Evolutionary conservation across 331 rosid species (phyloP).

Genomic region (Spiraea crenata): DNA sequence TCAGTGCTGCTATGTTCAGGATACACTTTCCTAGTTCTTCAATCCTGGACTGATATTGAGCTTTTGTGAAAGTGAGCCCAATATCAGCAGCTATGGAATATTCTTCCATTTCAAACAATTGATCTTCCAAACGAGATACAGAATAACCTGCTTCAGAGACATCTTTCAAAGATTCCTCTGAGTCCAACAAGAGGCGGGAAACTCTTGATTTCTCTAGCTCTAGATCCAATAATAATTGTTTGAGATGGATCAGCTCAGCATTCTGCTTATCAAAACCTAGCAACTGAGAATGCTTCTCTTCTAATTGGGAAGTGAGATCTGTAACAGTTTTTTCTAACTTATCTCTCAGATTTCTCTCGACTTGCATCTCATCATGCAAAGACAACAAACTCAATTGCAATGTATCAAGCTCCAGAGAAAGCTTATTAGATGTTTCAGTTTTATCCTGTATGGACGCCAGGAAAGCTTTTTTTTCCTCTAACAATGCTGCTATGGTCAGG

Average conservation of each 20-base stretch:
- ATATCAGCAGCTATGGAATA: constrained; percentile 59
- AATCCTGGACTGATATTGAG: constrained; percentile 30
- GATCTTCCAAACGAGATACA: constrained; percentile 49
- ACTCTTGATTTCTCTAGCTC: constrained; percentile 79
- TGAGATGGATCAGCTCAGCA: constrained; percentile 60
- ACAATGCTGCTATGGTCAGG: constrained; percentile 39
- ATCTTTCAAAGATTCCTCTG: constrained; percentile 50
- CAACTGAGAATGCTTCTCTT: constrained; percentile 56
- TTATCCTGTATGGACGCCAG: constrained; percentile 49
- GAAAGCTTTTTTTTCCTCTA: constrained; percentile 58
- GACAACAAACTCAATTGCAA: constrained; percentile 46
- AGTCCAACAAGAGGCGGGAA: constrained; percentile 38
- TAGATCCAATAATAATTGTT: constrained; percentile 48
- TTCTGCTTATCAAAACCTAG: constrained; percentile 54
- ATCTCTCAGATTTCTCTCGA: constrained; percentile 47
- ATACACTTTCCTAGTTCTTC: constrained; percentile 57
- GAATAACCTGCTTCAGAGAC: constrained; percentile 54
- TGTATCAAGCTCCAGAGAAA: constrained; percentile 48
- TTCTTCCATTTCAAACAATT: constrained; percentile 61
- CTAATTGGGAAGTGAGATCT: constrained; percentile 59
- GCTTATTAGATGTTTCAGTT: constrained; percentile 54
- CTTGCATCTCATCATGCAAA: constrained; percentile 44
- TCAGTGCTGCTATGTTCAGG: constrained; percentile 39
- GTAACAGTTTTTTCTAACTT: constrained; percentile 47
- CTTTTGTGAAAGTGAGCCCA: constrained; percentile 34